phyloP scores from a whole-genome alignment of 2,329 filamentous ascomycete genomes.

The Aciculosporium take region DNA sequence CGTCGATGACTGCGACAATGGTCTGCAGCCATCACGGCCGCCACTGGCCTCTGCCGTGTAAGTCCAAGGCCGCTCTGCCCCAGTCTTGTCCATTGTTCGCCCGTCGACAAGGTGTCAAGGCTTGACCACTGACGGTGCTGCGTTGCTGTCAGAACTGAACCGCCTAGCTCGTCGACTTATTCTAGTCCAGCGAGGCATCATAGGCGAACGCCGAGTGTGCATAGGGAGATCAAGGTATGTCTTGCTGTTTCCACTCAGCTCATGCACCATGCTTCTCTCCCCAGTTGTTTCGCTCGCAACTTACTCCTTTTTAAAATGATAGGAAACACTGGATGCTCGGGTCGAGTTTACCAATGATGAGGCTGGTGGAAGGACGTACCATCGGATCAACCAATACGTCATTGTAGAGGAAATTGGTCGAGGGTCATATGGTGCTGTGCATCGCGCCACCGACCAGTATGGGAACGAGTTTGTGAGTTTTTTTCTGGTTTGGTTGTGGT shows the following conservation, averaged over 20 bases:
- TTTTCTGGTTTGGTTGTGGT: neutral
- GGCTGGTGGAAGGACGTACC: conserved; percentile 64
- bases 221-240: conserved; percentile 42
- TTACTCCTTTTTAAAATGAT: conserved; percentile 2
- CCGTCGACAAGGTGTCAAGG: too few relatives aligned
- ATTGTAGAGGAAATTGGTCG: conserved; percentile 94
- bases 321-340: conserved; percentile 86
- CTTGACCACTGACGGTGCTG: too few relatives aligned
- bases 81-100: neutral
- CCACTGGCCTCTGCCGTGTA: conserved; percentile 25
- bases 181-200: conserved; percentile 44
- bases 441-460: conserved; percentile 79
- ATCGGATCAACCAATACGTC: conserved; percentile 87
- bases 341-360: conserved; percentile 79
- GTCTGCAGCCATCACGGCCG: conserved; percentile 10
- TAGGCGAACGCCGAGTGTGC: conserved; percentile 40
- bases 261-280: neutral
- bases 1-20: conserved; percentile 9
- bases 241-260: neutral
- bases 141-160: conserved; percentile 27
- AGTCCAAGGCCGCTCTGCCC: conserved; percentile 13
- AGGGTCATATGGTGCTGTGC: conserved; percentile 88
- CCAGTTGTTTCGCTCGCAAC: neutral
- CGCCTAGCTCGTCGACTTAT: conserved; percentile 24
- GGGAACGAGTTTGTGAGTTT: conserved; percentile 76